phyloP scores from a whole-genome alignment of 192 early-diverging fungal species.

The Coemansia sp. region DNA sequence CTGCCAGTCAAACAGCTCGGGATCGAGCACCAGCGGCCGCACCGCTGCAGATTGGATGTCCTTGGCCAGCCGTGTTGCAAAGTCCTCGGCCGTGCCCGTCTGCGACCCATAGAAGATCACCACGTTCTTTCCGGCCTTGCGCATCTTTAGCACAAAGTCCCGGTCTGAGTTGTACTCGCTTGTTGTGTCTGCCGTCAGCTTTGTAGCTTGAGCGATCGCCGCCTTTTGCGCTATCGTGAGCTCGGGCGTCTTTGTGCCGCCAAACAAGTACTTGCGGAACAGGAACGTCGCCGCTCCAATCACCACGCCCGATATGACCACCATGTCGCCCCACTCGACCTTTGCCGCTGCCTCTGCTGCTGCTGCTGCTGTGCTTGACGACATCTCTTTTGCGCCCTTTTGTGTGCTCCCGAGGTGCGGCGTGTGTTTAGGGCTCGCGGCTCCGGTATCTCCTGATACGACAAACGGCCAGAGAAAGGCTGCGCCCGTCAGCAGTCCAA shows the following conservation, averaged over 20 bases:
- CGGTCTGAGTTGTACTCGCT: constrained; percentile 35
- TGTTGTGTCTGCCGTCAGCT: not conserved
- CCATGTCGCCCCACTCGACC: constrained; percentile 53
- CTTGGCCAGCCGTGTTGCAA: constrained; percentile 86
- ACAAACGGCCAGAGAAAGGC: constrained; percentile 4
- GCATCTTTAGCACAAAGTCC: constrained; percentile 56
- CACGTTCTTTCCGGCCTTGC: constrained; percentile 64
- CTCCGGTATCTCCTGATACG: not conserved
- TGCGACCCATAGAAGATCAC: constrained; percentile 96
- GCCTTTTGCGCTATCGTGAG: constrained; percentile 38
- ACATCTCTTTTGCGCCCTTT: not conserved
- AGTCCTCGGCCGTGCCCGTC: constrained; percentile 99
- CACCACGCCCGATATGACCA: constrained; percentile 48
- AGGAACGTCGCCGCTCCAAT: constrained; percentile 51
- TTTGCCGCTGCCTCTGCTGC: constrained; percentile 15
- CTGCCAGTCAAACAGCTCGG: constrained; percentile 90
- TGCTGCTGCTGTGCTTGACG: constrained; percentile 5
- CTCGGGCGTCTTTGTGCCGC: constrained; percentile 18
- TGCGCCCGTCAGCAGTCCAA: constrained; percentile 20
- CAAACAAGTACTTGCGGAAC: constrained; percentile 52
- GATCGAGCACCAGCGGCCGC: constrained; percentile 75
- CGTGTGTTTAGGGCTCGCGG: not conserved
- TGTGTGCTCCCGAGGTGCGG: constrained; percentile 11
- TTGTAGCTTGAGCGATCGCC: constrained; percentile 1
- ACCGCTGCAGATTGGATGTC: constrained; percentile 69